These are phyloP conservation scores for Trapa incisa DNA, from an alignment of 345 rosid species.

Conservation along the genomic window DNA sequence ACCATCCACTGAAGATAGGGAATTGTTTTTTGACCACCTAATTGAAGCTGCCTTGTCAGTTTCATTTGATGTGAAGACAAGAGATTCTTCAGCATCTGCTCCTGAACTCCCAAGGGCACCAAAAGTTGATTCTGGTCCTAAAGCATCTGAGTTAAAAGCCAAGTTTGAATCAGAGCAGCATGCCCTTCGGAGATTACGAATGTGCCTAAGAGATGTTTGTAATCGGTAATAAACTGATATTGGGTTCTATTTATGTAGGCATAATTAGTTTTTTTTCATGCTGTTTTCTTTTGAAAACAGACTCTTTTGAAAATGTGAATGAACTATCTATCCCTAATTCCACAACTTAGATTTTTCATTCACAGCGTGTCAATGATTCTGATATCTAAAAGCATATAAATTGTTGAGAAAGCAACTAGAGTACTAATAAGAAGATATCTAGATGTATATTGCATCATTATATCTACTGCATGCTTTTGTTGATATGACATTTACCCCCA, in stretches of 20 bases:
- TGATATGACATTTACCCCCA: neutral
- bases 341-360: neutral
- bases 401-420: neutral
- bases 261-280: neutral
- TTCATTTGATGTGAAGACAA: slow-evolving; percentile 35
- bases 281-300: neutral
- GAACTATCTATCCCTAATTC: neutral
- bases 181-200: slow-evolving; percentile 89
- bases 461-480: neutral
- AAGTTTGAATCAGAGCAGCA: slow-evolving; percentile 98
- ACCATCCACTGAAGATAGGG: slow-evolving; percentile 73
- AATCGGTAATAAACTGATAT: slow-evolving; percentile 44
- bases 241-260: neutral
- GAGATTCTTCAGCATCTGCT: slow-evolving; percentile 33
- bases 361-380: neutral
- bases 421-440: neutral
- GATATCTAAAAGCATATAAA: too few species aligned
- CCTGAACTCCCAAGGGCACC: slow-evolving; percentile 81
- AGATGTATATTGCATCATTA: neutral
- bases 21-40: slow-evolving; percentile 57
- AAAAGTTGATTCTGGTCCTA: slow-evolving; percentile 73
- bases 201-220: slow-evolving; percentile 99
- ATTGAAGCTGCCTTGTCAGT: slow-evolving; percentile 91
- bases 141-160: slow-evolving; percentile 84
- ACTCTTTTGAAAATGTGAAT: neutral